phyloP scores from a whole-genome alignment of 2,329 filamentous ascomycete genomes.

The Fusarium austroafricanum region DNA sequence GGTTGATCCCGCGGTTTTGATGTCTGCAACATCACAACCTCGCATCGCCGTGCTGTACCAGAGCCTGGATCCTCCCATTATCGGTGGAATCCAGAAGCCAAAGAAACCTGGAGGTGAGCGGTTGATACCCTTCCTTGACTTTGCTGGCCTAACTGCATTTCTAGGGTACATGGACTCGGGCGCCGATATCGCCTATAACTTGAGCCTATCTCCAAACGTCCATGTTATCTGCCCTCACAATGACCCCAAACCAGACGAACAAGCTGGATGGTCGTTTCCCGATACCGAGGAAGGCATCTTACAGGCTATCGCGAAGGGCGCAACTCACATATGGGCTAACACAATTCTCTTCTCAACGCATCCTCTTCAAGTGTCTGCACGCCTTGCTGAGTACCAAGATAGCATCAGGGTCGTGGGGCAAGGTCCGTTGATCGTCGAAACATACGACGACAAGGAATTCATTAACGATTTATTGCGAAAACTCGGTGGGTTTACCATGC shows the following conservation, averaged over 20 bases:
- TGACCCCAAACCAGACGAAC: conserved; percentile 11
- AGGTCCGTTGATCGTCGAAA: conserved; percentile 58
- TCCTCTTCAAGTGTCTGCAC: conserved; percentile 57
- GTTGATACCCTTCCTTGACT: background rate
- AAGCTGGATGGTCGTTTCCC: conserved; percentile 34
- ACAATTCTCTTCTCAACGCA: conserved; percentile 62
- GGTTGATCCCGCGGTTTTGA: background rate
- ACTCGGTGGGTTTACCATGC: conserved; percentile 54
- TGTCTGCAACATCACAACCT: conserved; percentile 5
- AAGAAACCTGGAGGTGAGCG: conserved; percentile 56
- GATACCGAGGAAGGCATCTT: conserved; percentile 35
- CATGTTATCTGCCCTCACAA: conserved; percentile 21
- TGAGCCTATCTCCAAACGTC: conserved; percentile 26
- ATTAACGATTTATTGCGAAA: conserved; percentile 58
- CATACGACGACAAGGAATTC: conserved; percentile 63
- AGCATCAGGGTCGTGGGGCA: conserved; percentile 57
- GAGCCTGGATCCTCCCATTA: conserved; percentile 58
- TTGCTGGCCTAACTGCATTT: background rate
- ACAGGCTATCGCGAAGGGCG: conserved; percentile 53
- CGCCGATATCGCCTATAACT: conserved; percentile 36
- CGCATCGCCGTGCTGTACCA: conserved; percentile 60
- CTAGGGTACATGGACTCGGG: conserved; percentile 38
- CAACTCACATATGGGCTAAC: conserved; percentile 63
- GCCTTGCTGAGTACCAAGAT: conserved; percentile 47
- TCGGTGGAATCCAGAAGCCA: conserved; percentile 61